A percentile compares a stretch with the other conserved stretches of the same genome.
These are phyloP conservation scores for Nevesoporus exiguus DNA, from an alignment of 768 basidiomycete genomes.

Conservation along the genomic window DNA sequence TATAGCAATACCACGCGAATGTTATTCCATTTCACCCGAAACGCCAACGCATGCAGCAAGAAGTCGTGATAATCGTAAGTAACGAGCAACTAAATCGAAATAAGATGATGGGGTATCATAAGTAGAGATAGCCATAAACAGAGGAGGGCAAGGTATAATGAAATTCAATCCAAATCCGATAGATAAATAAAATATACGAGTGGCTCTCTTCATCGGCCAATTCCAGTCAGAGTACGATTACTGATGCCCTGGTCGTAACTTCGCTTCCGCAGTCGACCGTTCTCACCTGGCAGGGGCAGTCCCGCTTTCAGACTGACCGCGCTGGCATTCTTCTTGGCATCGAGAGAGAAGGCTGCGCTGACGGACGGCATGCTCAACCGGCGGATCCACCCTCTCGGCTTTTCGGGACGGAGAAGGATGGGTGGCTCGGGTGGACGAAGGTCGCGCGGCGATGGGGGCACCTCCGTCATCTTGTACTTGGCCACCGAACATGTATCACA, in stretches of 20 bases:
- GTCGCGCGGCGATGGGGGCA: conserved; percentile 29
- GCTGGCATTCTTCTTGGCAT: conserved; percentile 53
- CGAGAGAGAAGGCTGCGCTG: conserved; percentile 57
- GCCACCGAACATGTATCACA: conserved; percentile 60
- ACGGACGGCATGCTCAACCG: conserved; percentile 72
- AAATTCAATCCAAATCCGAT: not conserved
- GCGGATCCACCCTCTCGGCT: conserved; percentile 71
- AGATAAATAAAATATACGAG: not conserved
- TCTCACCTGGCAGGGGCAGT: conserved; percentile 41
- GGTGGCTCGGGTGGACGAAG: conserved; percentile 43
- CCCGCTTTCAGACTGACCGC: conserved; percentile 35
- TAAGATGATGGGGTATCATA: conserved; percentile 6
- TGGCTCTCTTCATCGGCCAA: conserved; percentile 33
- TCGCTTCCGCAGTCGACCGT: conserved; percentile 42
- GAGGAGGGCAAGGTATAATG: conserved; percentile 1
- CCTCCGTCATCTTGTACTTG: conserved; percentile 45
- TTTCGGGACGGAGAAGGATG: conserved; percentile 47
- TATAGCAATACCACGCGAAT: not conserved
- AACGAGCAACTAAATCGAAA: not conserved
- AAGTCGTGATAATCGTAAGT: conserved; percentile 3
- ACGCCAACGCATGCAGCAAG: not conserved
- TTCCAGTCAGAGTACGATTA: conserved; percentile 52
- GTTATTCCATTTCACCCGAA: not conserved
- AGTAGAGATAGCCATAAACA: not conserved
- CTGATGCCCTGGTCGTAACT: conserved; percentile 36